A percentile compares a stretch with the other conserved stretches of the same genome.
These are phyloP conservation scores for Monilinia fructicola DNA, from an alignment of 2,329 filamentous ascomycete genomes.

Conservation along the genomic window DNA sequence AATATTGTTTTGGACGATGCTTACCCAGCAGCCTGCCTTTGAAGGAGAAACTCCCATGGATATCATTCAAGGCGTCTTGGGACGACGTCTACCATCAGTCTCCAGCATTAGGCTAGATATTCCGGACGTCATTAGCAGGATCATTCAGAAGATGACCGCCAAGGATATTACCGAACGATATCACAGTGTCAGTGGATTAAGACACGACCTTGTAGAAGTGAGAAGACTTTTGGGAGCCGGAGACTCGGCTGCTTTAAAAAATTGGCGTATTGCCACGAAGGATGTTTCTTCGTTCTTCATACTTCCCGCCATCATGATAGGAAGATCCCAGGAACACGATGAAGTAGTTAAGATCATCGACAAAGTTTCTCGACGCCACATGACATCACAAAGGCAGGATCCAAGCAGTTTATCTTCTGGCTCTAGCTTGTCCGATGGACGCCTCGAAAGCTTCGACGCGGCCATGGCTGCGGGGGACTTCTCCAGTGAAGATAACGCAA, in stretches of 20 bases:
- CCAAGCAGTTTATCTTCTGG: constrained; percentile 51
- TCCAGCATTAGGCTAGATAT: constrained; percentile 78
- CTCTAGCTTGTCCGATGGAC: constrained; percentile 51
- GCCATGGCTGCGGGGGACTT: constrained; percentile 48
- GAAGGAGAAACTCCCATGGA: constrained; percentile 79
- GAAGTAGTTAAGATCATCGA: constrained; percentile 74
- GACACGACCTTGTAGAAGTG: constrained; percentile 74
- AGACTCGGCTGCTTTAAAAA: constrained; percentile 66
- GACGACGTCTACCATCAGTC: constrained; percentile 73
- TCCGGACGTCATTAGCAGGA: constrained; percentile 75
- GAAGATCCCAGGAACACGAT: constrained; percentile 69
- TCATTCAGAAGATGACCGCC: constrained; percentile 90
- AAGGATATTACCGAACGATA: constrained; percentile 87
- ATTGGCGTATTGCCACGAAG: constrained; percentile 75
- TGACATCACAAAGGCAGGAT: constrained; percentile 46
- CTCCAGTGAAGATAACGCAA: constrained; percentile 58
- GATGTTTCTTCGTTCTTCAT: constrained; percentile 81
- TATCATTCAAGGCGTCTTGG: constrained; percentile 86
- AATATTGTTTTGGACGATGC: constrained; percentile 81
- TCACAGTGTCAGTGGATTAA: constrained; percentile 82
- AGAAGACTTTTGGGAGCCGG: constrained; percentile 74
- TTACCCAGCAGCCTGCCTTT: constrained; percentile 78
- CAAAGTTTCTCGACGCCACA: constrained; percentile 67
- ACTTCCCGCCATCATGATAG: constrained; percentile 78
- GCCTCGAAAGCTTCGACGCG: constrained; percentile 36